Evolutionary conservation across 768 basidiomycete genomes (phyloP).

Genomic region (Daedalea quercina): DNA sequence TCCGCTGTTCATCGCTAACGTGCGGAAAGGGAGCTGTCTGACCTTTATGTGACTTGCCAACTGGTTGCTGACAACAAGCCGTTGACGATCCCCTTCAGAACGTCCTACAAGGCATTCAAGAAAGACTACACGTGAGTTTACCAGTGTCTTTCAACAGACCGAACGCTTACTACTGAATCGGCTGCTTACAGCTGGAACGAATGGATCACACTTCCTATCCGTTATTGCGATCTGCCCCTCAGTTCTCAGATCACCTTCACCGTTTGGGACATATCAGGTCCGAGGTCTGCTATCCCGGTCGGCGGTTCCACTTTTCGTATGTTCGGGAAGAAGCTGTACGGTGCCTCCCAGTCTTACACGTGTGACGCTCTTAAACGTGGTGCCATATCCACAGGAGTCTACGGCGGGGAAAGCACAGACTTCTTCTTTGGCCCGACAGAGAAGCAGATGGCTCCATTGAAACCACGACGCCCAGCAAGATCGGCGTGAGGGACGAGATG

Average conservation of each 20-base stretch:
- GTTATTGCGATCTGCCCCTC: slow-evolving; percentile 88
- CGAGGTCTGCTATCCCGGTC: slow-evolving; percentile 71
- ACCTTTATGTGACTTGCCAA: slow-evolving; percentile 91
- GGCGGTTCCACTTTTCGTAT: slow-evolving; percentile 88
- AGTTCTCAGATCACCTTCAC: slow-evolving; percentile 89
- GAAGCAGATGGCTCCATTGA: slow-evolving; percentile 85
- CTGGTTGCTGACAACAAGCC: slow-evolving; percentile 92
- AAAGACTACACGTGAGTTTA: slow-evolving; percentile 60
- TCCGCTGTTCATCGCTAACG: slow-evolving; percentile 13
- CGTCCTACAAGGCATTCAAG: slow-evolving; percentile 90
- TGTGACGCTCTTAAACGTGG: not conserved
- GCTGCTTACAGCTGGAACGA: slow-evolving; percentile 77
- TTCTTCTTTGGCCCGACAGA: slow-evolving; percentile 74
- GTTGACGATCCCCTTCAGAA: slow-evolving; percentile 85
- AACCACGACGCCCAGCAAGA: slow-evolving; percentile 82
- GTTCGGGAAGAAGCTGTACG: slow-evolving; percentile 91
- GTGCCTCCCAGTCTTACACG: not conserved
- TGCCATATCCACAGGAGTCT: slow-evolving; percentile 55
- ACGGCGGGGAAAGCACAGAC: slow-evolving; percentile 84
- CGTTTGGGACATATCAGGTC: slow-evolving; percentile 90
- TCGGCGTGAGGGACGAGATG: slow-evolving; percentile 83
- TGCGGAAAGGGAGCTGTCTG: slow-evolving; percentile 65
- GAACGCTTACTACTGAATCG: not conserved
- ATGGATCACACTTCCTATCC: slow-evolving; percentile 86
- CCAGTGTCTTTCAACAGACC: not conserved